Base-by-base conservation (phyloP, 805 yeast species). In the Suhomyces xylopsoci region DNA sequence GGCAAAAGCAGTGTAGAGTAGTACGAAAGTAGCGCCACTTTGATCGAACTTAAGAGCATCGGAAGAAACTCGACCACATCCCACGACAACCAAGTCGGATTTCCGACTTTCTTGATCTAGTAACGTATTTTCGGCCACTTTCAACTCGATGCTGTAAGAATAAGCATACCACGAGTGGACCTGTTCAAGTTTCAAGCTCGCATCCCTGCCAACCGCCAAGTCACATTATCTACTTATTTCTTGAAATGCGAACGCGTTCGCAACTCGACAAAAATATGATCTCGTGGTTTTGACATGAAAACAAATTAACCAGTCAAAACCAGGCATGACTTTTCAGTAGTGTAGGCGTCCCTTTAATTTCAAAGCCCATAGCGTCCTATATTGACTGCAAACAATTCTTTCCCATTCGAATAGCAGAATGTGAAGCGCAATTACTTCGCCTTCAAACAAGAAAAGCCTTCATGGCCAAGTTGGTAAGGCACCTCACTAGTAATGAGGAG, bases 21-120 rank as follows among this genome's bases (percentile, higher is more conserved):
- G 88, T 47, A 93, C 83, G 66, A 85, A 88, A n/a, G 87, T 80
- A 12, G 98, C 98, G 52, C 98, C 98, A 1, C 97, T 96, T 63
- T 82, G 83, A 30, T 94, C 97, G 68, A 86, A 93, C 59, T 92
- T 97, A 47, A 92, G 73, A 0, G 92, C 97, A 65, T 93, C 97
- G 20, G 77, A 71, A 14, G 87, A 77, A 60, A 93, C 90, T 58
- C 98, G 98, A 53, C 98, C 98, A 71, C 97, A 91, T 34, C 98
- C 98, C 58, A 93, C 81, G 43, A 93, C 77, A 2, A 91, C 88
- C 57, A 91, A 69, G 50, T 83, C 78, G 1, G 87, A 6, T 9
- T 4, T n/a, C 36, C 6, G 9, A n/a, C 15, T 32, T n/a, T 2
- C 17, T 6, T 3, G 7, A 32, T n/a, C 17, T 32, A 32, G 8